These are phyloP conservation scores for Cyclocybe aegerita DNA, from an alignment of 768 basidiomycete genomes.

Conservation along the genomic window DNA sequence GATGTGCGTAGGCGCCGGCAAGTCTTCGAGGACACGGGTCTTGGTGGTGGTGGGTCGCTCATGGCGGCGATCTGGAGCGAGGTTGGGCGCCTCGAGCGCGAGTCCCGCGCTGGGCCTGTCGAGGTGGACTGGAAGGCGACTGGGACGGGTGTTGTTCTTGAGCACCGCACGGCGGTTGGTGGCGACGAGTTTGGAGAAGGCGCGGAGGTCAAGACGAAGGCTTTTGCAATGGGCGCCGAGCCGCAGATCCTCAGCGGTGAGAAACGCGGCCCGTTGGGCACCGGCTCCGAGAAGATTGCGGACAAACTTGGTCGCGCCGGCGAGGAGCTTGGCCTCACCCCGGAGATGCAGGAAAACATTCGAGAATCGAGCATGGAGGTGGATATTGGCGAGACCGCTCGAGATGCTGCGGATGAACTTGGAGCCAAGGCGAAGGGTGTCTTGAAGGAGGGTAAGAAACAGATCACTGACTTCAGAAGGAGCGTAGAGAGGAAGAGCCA, in stretches of 20 bases:
- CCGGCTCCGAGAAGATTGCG: conserved; percentile 39
- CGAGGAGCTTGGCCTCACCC: conserved; percentile 27
- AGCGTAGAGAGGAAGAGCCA: conserved; percentile 40
- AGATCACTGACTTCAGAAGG: conserved; percentile 41
- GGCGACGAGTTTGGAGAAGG: conserved; percentile 19
- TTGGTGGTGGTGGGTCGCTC: conserved; percentile 45
- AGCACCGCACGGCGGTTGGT: conserved; percentile 35
- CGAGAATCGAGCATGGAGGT: conserved; percentile 20
- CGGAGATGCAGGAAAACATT: conserved; percentile 14
- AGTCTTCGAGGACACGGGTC: conserved; percentile 66
- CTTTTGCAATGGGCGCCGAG: conserved; percentile 69
- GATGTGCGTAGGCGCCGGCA: conserved; percentile 57
- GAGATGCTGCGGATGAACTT: conserved; percentile 18
- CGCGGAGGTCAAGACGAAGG: conserved; percentile 19
- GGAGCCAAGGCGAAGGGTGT: conserved; percentile 25
- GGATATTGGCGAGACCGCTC: conserved; percentile 21
- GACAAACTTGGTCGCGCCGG: conserved; percentile 34
- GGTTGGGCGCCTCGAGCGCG: conserved; percentile 53
- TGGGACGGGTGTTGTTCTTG: conserved; percentile 61
- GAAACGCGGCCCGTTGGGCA: conserved; percentile 67
- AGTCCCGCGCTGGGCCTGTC: conserved; percentile 28
- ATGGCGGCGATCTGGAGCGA: conserved; percentile 72
- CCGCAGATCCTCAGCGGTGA: conserved; percentile 70
- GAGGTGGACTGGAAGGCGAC: conserved; percentile 53
- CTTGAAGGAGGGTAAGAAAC: conserved; percentile 30